A percentile compares a stretch with the other conserved stretches of the same genome.
Evolutionary conservation across 306 rosid genomes (phyloP).

Genomic region (Senna siamea): DNA sequence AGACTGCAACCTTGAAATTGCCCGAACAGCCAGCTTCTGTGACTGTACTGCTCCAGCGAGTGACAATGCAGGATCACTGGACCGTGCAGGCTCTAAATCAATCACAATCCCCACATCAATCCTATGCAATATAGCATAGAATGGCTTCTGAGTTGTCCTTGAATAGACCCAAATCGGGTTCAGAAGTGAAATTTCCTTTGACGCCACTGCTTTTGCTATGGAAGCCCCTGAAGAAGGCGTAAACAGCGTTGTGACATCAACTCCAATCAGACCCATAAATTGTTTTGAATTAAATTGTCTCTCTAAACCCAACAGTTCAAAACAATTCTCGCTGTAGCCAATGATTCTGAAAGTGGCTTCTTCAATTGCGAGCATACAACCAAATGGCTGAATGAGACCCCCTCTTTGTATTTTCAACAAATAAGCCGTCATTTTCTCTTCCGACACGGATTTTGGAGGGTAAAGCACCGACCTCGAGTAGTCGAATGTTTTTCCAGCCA

Average conservation of each 20-base stretch:
- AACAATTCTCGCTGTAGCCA: slow-evolving; percentile 70
- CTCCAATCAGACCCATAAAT: slow-evolving; percentile 51
- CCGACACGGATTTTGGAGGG: slow-evolving; percentile 61
- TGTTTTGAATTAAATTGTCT: slow-evolving; percentile 30
- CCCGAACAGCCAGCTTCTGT: slow-evolving; percentile 78
- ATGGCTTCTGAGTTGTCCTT: slow-evolving; percentile 63
- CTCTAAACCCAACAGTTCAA: slow-evolving; percentile 58
- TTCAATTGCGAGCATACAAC: slow-evolving; percentile 73
- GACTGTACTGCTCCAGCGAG: slow-evolving; percentile 84
- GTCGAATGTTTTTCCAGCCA: slow-evolving; percentile 68
- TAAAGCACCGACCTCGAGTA: slow-evolving; percentile 55
- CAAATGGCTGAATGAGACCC: slow-evolving; percentile 70
- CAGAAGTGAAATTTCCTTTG: slow-evolving; percentile 63
- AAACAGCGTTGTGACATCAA: slow-evolving; percentile 67
- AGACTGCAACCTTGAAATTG: slow-evolving; percentile 84
- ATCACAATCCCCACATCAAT: slow-evolving; percentile 83
- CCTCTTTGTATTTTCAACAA: slow-evolving; percentile 80
- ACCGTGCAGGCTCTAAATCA: slow-evolving; percentile 81
- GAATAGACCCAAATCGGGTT: slow-evolving; percentile 79
- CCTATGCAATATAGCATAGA: slow-evolving; percentile 78
- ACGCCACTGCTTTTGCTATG: slow-evolving; percentile 55
- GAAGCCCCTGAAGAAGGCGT: slow-evolving; percentile 68
- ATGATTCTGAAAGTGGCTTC: slow-evolving; percentile 61
- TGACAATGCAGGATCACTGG: slow-evolving; percentile 69
- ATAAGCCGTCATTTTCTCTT: slow-evolving; percentile 59